Evolutionary conservation across 2,329 filamentous ascomycete species (phyloP), one percentile per base, ranked within the genome.

Genomic region (Fusarium anthophilum): DNA sequence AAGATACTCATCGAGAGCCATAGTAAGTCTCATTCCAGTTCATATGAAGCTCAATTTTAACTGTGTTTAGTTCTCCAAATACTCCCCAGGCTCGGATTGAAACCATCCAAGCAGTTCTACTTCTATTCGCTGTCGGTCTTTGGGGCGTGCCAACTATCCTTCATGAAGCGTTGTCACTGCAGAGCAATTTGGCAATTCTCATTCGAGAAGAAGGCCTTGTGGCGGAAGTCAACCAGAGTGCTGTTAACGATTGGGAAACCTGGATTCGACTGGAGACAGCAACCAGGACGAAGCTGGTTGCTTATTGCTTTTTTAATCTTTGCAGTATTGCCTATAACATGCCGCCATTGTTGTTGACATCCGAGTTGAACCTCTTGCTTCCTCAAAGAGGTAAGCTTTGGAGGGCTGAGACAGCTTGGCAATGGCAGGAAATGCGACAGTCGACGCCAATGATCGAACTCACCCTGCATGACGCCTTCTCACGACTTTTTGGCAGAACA

Each of bases 321-420:
- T 90, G 88, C 79, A 91, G 88, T 73, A 88, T 90, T 60, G 87
- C 88, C 0, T 91, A 91, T 77, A 89, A 91, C 72, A 89, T 88
- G 78, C 88, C 88, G 2, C 89, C 88, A 17, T 75, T 88, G 22
- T 79, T 91, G 5, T 80, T 91, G n/a, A 91, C 88, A 6, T 88
- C 88, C 0, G 89, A 91, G 75, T 80, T 91, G n/a, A 86, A 87
- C 56, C 82, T 91, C 3, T 84, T 83, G 45, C 80, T 91, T 2
- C 89, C 90, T 2, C 85, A 87, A 60, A 85, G 87, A 5, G 87
- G 87, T 6, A 86, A 86, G 22, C 80, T 91, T 2, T 91, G 89
- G 89, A 84, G 86, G 64, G 88, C 88, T 9, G 88, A 90, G 71
- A 85, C 83, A 1, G 83, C 87, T 0, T 90, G 88, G 86, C 88